These are phyloP conservation scores for Saturnispora galanensis DNA, from an alignment of 805 yeast genomes.

Conservation along the genomic window DNA sequence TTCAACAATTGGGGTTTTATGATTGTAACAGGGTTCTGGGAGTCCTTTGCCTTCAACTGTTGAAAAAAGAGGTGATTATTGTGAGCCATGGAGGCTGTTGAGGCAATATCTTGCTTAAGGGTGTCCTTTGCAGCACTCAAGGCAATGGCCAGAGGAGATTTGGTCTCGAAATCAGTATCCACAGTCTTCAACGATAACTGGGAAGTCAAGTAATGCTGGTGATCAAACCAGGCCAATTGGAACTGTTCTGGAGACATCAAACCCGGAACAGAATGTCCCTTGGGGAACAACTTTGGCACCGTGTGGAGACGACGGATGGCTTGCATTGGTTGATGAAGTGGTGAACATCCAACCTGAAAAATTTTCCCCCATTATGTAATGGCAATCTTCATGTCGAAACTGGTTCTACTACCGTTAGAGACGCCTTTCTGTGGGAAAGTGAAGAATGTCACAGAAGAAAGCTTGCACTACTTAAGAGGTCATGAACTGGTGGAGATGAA, in stretches of 20 bases:
- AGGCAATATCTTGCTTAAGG: slow-evolving; percentile 61
- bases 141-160: slow-evolving; percentile 62
- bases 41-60: slow-evolving; percentile 33
- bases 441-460: too few relatives aligned
- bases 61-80: slow-evolving; percentile 85
- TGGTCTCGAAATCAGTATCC: slow-evolving; percentile 73
- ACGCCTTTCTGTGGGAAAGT: too few relatives aligned
- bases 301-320: slow-evolving; percentile 5
- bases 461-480: too few relatives aligned
- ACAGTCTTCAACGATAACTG: slow-evolving; percentile 53
- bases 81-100: slow-evolving; percentile 83
- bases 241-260: slow-evolving; percentile 59
- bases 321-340: neutral
- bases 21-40: slow-evolving; percentile 14
- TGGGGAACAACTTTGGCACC: neutral
- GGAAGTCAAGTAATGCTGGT: slow-evolving; percentile 58
- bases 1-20: slow-evolving; percentile 20
- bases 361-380: neutral
- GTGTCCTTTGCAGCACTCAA: slow-evolving; percentile 58
- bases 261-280: slow-evolving; percentile 46
- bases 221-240: slow-evolving; percentile 68
- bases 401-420: too few relatives aligned
- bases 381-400: too few relatives aligned
- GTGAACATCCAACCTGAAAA: neutral
- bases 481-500: too few relatives aligned